These are phyloP conservation scores for Hanseniaspora taiwanica DNA, from an alignment of 805 yeast genomes.

Conservation along the genomic window DNA sequence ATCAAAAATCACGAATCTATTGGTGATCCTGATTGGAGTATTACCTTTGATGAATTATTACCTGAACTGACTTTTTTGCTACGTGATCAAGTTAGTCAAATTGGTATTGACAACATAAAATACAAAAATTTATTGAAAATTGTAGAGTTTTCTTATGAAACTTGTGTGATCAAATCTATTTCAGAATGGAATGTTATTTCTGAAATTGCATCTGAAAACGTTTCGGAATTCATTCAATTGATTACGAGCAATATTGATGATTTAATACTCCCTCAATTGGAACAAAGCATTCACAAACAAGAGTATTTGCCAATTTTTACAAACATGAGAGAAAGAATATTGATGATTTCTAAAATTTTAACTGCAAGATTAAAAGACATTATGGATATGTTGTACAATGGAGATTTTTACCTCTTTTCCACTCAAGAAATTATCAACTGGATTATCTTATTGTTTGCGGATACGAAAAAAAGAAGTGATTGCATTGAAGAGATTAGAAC, in stretches of 20 bases:
- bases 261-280: too few species aligned
- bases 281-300: too few species aligned
- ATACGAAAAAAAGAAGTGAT: slow-evolving; percentile 23
- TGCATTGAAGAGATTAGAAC: slow-evolving; percentile 28
- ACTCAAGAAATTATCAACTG: slow-evolving; percentile 26
- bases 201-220: slow-evolving; percentile 20
- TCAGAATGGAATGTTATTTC: slow-evolving; percentile 22
- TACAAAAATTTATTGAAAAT: slow-evolving; percentile 8
- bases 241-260: slow-evolving; percentile 17
- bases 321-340: slow-evolving; percentile 18
- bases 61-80: slow-evolving; percentile 13
- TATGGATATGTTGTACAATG: slow-evolving; percentile 28
- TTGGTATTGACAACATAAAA: slow-evolving; percentile 8
- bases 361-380: slow-evolving; percentile 29
- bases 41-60: slow-evolving; percentile 11
- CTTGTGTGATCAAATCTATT: slow-evolving; percentile 12
- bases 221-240: slow-evolving; percentile 16
- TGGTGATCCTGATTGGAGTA: slow-evolving; percentile 13
- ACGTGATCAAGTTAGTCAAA: slow-evolving; percentile 9
- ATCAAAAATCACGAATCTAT: slow-evolving; percentile 13
- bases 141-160: slow-evolving; percentile 13
- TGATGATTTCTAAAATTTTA: slow-evolving; percentile 16
- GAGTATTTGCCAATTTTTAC: slow-evolving; percentile 9
- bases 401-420: slow-evolving; percentile 26
- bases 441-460: slow-evolving; percentile 29